Evolutionary conservation across 192 early-diverging fungal species (phyloP).

Genomic region (Rhizoclosmatium globosum): DNA sequence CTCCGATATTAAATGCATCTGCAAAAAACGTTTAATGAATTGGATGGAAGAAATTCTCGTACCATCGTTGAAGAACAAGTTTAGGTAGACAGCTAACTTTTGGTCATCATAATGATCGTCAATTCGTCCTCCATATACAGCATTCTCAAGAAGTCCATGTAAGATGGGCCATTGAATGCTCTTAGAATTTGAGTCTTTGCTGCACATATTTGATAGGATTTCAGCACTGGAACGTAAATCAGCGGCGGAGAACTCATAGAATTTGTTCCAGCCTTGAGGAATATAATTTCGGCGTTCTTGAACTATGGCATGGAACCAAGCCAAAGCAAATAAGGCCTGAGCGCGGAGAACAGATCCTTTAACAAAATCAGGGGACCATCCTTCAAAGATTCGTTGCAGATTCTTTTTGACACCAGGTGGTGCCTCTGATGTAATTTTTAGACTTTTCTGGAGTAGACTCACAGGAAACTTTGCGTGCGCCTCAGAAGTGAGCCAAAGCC

Average conservation of each 20-base stretch:
- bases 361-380: conserved; percentile 59
- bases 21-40: too few relatives aligned
- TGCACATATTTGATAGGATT: conserved; percentile 52
- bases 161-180: conserved; percentile 56
- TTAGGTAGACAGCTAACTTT: conserved; percentile 57
- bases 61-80: conserved; percentile 66
- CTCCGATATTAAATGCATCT: conserved; percentile 55
- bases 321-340: conserved; percentile 64
- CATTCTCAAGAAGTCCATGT: conserved; percentile 62
- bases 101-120: conserved; percentile 59
- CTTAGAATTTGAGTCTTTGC: conserved; percentile 23
- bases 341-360: conserved; percentile 53
- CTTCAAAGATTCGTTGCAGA: conserved; percentile 58
- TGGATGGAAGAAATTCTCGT: background rate
- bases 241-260: conserved; percentile 68
- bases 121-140: conserved; percentile 69
- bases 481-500: conserved; percentile 68
- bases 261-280: conserved; percentile 72
- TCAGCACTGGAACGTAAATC: conserved; percentile 65
- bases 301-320: conserved; percentile 69
- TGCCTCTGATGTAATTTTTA: conserved; percentile 67
- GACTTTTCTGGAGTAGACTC: conserved; percentile 53
- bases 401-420: conserved; percentile 70
- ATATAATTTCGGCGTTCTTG: conserved; percentile 68
- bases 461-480: conserved; percentile 60